Percentiles rank a stretch among this genome's conserved stretches.
phyloP scores from a whole-genome alignment of 2,329 filamentous ascomycete genomes.

The Penicillium sclerotiorum region DNA sequence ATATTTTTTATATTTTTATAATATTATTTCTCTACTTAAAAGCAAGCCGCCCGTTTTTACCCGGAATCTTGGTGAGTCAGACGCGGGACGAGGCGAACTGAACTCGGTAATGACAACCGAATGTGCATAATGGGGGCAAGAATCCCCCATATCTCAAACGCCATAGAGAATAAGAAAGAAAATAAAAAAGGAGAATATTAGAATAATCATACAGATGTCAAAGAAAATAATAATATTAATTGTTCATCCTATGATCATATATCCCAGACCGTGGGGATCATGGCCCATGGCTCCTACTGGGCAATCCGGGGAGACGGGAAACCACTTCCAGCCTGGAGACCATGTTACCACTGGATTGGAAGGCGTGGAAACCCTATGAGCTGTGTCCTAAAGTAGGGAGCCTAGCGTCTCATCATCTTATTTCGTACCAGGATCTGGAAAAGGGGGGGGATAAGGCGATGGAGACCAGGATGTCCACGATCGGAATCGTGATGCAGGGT shows the following conservation, averaged over 20 bases:
- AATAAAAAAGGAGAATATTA: no score
- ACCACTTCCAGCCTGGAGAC: neutral
- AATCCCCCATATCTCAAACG: no score
- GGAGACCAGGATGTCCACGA: no score
- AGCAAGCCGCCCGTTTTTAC: slow-evolving; percentile 20
- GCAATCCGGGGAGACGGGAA: slow-evolving; percentile 8
- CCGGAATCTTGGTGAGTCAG: slow-evolving; percentile 18
- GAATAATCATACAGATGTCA: no score
- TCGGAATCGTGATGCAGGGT: no score
- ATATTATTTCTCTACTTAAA: neutral
- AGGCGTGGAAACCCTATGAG: slow-evolving; percentile 1
- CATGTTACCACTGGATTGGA: slow-evolving; percentile 19
- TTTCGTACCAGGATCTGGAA: no score
- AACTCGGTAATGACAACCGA: slow-evolving; percentile 27
- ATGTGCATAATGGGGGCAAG: slow-evolving; percentile 1
- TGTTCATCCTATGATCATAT: no score
- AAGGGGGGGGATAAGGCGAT: no score
- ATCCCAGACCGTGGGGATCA: neutral
- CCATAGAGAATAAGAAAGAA: no score
- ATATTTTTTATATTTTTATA: neutral
- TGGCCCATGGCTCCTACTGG: neutral
- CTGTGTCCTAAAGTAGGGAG: no score
- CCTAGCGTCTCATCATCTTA: no score
- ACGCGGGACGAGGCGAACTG: slow-evolving; percentile 12
- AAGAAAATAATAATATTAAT: no score